A percentile compares a stretch with the other conserved stretches of the same genome.
These are phyloP conservation scores for Sindora glabra DNA, from an alignment of 306 rosid genomes.

Conservation along the genomic window DNA sequence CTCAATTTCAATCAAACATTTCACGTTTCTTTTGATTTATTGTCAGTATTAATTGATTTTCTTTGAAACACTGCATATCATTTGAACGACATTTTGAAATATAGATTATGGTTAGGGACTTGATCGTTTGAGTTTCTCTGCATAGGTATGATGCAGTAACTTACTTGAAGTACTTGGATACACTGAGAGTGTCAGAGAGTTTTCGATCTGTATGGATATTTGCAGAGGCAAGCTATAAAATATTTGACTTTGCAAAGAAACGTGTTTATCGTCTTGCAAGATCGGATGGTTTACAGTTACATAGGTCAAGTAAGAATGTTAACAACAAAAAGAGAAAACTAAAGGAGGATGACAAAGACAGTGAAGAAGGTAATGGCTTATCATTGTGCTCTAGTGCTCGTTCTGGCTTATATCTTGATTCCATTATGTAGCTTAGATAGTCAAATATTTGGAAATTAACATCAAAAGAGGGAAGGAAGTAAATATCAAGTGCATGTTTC, in stretches of 20 bases:
- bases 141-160: constrained; percentile 89
- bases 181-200: constrained; percentile 86
- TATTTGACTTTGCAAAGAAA: constrained; percentile 85
- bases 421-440: neutral
- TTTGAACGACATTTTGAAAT: constrained; percentile 13
- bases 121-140: constrained; percentile 23
- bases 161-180: constrained; percentile 90
- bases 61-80: neutral
- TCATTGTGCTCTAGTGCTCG: neutral
- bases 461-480: neutral
- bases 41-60: neutral
- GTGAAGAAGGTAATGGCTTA: constrained; percentile 43
- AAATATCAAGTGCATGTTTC: neutral
- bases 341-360: constrained; percentile 38
- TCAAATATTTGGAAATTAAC: neutral
- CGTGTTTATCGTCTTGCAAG: constrained; percentile 73
- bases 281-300: constrained; percentile 49
- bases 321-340: constrained; percentile 58
- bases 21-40: neutral
- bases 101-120: neutral
- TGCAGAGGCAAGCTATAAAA: constrained; percentile 93
- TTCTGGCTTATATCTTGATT: constrained; percentile 2
- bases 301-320: constrained; percentile 33
- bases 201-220: constrained; percentile 93
- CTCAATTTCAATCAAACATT: neutral